phyloP scores from a whole-genome alignment of 139 green algal species.

The Spirogloea muscicola region DNA sequence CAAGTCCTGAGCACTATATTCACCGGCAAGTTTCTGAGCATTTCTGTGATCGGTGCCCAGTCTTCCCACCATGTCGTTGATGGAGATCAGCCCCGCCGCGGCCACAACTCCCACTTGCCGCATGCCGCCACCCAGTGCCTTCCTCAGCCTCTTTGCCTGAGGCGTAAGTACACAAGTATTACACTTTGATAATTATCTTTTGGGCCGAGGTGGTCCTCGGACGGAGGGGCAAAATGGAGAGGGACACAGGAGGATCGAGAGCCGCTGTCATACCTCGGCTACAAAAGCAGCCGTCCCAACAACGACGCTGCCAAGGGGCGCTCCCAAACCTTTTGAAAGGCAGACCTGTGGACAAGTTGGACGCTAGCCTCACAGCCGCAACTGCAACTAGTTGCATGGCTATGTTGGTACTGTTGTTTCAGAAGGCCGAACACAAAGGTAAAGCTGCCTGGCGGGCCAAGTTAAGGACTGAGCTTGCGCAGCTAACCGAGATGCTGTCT shows the following conservation, averaged over 20 bases:
- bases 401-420: too few species aligned
- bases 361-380: conserved; percentile 55
- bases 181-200: not conserved
- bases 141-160: conserved; percentile 49
- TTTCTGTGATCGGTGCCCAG: not conserved
- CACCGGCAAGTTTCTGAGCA: not conserved
- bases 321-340: conserved; percentile 58
- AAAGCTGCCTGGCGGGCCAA: too few species aligned
- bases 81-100: conserved; percentile 23
- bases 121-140: conserved; percentile 71
- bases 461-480: too few species aligned
- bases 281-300: conserved; percentile 56
- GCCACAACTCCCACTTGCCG: conserved; percentile 57
- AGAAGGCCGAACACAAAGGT: too few species aligned
- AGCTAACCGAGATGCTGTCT: conserved; percentile 63
- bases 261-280: not conserved
- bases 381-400: too few species aligned
- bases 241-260: not conserved
- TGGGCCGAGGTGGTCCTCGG: not conserved
- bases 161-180: not conserved
- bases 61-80: not conserved
- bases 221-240: not conserved
- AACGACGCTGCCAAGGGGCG: conserved; percentile 63
- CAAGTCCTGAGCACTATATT: not conserved
- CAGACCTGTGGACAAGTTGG: not conserved